phyloP scores from a whole-genome alignment of 2,329 filamentous ascomycete genomes.

The Capronia coronata region DNA sequence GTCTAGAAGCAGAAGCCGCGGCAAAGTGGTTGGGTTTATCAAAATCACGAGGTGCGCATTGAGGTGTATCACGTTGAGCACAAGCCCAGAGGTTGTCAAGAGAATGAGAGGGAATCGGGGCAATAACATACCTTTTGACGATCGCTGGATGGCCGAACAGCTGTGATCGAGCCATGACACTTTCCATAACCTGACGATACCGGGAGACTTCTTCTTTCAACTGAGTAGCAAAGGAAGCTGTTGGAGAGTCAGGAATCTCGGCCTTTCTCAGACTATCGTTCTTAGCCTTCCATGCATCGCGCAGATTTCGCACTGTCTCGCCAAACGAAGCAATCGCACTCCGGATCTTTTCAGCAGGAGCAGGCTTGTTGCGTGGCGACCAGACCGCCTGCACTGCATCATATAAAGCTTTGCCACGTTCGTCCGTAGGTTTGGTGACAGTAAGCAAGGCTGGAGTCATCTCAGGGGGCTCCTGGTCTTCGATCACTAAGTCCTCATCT shows the following conservation, averaged over 20 bases:
- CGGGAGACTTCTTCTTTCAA: conserved; percentile 53
- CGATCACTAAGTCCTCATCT: conserved; percentile 43
- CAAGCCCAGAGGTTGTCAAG: not conserved
- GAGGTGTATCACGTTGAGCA: not conserved
- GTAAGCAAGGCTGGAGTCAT: conserved; percentile 49
- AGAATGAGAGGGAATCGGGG: conserved; percentile 11
- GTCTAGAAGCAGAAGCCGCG: not conserved
- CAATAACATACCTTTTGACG: conserved; percentile 44
- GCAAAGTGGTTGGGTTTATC: conserved; percentile 1
- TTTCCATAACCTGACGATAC: conserved; percentile 53
- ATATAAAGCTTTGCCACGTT: conserved; percentile 44
- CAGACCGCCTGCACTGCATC: conserved; percentile 57
- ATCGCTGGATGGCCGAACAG: conserved; percentile 43
- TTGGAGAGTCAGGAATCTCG: conserved; percentile 47
- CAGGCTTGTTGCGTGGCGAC: conserved; percentile 48
- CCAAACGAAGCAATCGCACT: conserved; percentile 51
- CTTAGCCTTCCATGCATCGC: conserved; percentile 57
- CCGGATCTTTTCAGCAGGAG: conserved; percentile 48
- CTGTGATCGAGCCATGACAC: conserved; percentile 41
- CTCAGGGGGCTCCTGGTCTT: conserved; percentile 48
- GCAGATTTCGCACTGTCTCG: conserved; percentile 53
- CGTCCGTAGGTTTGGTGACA: conserved; percentile 48
- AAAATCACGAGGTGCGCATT: not conserved
- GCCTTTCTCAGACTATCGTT: conserved; percentile 51
- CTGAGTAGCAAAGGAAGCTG: conserved; percentile 42